Evolutionary conservation across 352 stramenopile species (phyloP), one percentile per base, ranked within the genome.

Genomic region (Nothophytophthora sp.): DNA sequence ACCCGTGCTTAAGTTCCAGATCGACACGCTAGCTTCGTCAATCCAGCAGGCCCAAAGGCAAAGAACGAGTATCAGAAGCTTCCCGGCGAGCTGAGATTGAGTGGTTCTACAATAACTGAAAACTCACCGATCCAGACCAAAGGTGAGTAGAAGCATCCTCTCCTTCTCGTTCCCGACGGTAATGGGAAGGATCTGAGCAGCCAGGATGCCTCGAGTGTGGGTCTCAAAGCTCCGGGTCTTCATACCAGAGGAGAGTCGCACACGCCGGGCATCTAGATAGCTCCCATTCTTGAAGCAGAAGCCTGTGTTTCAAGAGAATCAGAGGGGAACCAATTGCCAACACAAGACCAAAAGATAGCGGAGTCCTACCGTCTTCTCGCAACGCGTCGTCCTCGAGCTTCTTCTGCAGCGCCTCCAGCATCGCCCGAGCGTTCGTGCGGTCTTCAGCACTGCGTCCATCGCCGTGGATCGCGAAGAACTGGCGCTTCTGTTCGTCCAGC

Each of bases 371-470:
- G 36, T 89, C 75, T 55, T 89, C 73, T 38, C 71, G 68, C 23
- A 85, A 45, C 4, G 78, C 73, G 40, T 89, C 78, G 32, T 89
- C 75, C 8, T 75, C 64, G 16, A 89, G 60, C 40, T 86, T 87
- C 27, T 67, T 60, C 45, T 87, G 75, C 20, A 89, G 55, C 8
- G 56, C 62, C 24, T 82, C 70, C 7, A 89, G 71, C 71, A 76
- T 84, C n/a, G 30, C 65, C 7, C 70, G 60, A 19, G 70, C 70
- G 32, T 70, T 59, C 1, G 55, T 51, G 15, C 61, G 60, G 20
- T 81, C 65, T 37, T 78, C 66, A 25, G 28, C 13, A 32, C 49
- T 79, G 23, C 73, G 73, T 0, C 41, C 70, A 56, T 89, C 75
- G 15, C 60, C 68, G 33, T 77, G 55, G 24, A 59, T 52, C 3